phyloP scores from a whole-genome alignment of 345 rosid species.

The Melaleuca quinquenervia region DNA sequence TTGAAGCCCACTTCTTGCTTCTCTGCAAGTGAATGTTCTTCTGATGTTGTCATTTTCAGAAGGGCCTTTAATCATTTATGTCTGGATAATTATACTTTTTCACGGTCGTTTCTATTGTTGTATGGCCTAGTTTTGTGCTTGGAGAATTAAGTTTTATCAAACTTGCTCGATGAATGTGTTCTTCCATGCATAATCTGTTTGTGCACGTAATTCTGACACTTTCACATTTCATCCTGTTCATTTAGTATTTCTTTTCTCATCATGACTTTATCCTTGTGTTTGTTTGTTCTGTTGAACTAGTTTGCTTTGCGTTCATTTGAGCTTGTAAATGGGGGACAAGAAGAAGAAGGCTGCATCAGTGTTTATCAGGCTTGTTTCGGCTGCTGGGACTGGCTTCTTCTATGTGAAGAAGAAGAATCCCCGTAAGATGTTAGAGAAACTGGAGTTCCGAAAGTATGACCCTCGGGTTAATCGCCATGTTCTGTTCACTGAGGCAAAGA shows the following conservation, averaged over 20 bases:
- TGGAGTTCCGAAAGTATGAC: conserved; percentile 88
- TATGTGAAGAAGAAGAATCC: conserved; percentile 90
- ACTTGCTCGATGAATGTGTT: neutral
- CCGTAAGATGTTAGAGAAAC: conserved; percentile 66
- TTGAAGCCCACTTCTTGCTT: neutral
- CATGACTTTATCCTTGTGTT: neutral
- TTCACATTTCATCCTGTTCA: neutral
- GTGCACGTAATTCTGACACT: neutral
- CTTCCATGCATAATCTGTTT: neutral
- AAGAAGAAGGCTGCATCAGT: conserved; percentile 73
- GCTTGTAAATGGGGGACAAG: conserved; percentile 70
- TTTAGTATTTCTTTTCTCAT: neutral
- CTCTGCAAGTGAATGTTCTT: neutral
- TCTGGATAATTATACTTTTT: neutral
- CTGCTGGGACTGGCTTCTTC: conserved; percentile 97
- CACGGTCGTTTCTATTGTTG: neutral
- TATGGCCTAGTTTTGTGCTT: neutral
- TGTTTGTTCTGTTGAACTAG: neutral
- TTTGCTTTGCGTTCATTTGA: neutral
- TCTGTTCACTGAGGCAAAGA: conserved; percentile 79
- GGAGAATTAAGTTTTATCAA: neutral
- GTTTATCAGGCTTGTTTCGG: conserved; percentile 84
- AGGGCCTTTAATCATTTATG: neutral
- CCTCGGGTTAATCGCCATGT: conserved; percentile 93
- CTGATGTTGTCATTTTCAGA: neutral